These are phyloP conservation scores for Asterionellopsis glacialis DNA, from an alignment of 108 stramenopile species.

Conservation along the genomic window DNA sequence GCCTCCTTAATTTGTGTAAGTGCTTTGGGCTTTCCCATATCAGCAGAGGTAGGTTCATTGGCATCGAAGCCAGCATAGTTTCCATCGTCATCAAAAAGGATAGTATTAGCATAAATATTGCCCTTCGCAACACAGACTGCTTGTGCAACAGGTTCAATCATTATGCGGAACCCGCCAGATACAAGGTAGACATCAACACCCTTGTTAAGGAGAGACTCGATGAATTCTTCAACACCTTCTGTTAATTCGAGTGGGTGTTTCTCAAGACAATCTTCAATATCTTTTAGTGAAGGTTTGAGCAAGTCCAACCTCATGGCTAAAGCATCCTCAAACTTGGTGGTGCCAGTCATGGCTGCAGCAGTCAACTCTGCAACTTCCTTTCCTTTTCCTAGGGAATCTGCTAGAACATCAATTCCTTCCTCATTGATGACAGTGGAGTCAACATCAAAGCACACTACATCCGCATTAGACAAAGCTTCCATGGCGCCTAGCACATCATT, in stretches of 20 bases:
- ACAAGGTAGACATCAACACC: constrained; percentile 91
- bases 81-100: constrained; percentile 79
- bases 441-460: constrained; percentile 98
- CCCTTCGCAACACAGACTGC: constrained; percentile 54
- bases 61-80: constrained; percentile 87
- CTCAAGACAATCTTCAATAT: constrained; percentile 62
- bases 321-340: constrained; percentile 95
- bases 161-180: constrained; percentile 94
- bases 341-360: constrained; percentile 94
- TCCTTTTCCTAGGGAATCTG: constrained; percentile 89
- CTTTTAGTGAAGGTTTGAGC: constrained; percentile 66
- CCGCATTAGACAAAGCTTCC: constrained; percentile 64
- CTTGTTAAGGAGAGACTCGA: constrained; percentile 61
- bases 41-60: constrained; percentile 85
- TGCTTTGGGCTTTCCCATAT: constrained; percentile 95
- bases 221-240: constrained; percentile 72
- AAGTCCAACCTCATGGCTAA: constrained; percentile 84
- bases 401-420: constrained; percentile 99
- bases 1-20: constrained; percentile 53
- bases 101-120: constrained; percentile 92
- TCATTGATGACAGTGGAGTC: constrained; percentile 95
- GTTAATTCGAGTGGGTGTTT: constrained; percentile 77
- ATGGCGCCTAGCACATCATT: constrained; percentile 57
- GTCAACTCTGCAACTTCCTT: constrained; percentile 90
- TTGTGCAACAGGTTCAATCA: constrained; percentile 96